Base-by-base conservation (phyloP, 495 filamentous ascomycete genomes). In the Massariosphaeria phaeospora region DNA sequence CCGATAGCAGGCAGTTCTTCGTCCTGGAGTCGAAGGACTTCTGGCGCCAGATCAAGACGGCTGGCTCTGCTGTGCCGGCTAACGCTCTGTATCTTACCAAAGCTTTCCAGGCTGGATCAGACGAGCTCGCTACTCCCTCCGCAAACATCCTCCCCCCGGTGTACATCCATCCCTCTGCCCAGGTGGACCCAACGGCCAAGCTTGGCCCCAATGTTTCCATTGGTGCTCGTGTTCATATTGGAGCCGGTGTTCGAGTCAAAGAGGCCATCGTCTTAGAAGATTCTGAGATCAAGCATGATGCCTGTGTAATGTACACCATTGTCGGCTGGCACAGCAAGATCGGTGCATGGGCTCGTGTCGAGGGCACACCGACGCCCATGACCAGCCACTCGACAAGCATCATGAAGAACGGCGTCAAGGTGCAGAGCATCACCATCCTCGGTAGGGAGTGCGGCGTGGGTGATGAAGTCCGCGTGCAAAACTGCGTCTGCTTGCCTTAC, bases 11-110 rank as follows among this genome's bases (percentile, higher is more conserved):
- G 69, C 89, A 93, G 67, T 99, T 99, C 78, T 99, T 88, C 71
- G 94, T 97, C 17, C 85, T 95, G 70, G 93, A 99, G 73, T 97
- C 93, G 38, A 95, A 95, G 74, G 93, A 96, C 67, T 99, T 99
- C 74, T 99, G 93, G 93, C 91, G 93, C 50, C 93, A 99, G 77
- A 97, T 99, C 79, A 99, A 99, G 80, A 95, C 94, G 4, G 93
- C 93, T 42, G 94, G 94, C 34, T 97, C 93, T 18, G 93, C 93
- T 43, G 89, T 99, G 50, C 94, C 93, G 9, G 93, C 93, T 53
- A 97, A 99, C 67, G 94, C 93, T 1, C 82, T 99, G 2, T 99
- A 99, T 73, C 82, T 99, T 34, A 88, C 91, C 68, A 91, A 97
- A 75, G 94, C 93, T 5, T 85, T 84, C 74, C 94, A 97, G 72